phyloP scores from a whole-genome alignment of 2,329 filamentous ascomycete genomes.

The Juglanconis juglandina region DNA sequence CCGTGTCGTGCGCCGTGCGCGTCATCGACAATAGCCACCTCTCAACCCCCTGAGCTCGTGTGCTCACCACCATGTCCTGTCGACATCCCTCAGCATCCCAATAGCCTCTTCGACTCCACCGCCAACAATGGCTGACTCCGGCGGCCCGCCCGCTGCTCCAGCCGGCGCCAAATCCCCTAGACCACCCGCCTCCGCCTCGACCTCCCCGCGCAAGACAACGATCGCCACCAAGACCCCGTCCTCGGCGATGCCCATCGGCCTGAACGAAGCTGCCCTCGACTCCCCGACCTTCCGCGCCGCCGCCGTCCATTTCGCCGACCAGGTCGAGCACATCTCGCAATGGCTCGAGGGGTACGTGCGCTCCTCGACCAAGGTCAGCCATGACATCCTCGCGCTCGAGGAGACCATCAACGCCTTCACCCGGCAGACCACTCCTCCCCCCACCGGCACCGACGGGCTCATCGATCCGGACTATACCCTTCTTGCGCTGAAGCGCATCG shows the following conservation, averaged over 20 bases:
- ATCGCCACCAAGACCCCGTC: slow-evolving; percentile 22
- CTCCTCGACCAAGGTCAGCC: slow-evolving; percentile 52
- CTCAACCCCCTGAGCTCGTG: slow-evolving; percentile 8
- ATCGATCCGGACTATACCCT: slow-evolving; percentile 95
- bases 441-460: slow-evolving; percentile 73
- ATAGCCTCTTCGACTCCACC: not conserved
- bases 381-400: slow-evolving; percentile 71
- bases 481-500: slow-evolving; percentile 77
- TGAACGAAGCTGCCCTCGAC: slow-evolving; percentile 94
- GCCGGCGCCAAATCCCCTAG: slow-evolving; percentile 4
- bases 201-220: not conserved
- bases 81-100: not conserved
- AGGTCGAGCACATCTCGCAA: slow-evolving; percentile 84
- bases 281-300: slow-evolving; percentile 92
- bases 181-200: not conserved
- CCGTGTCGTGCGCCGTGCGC: slow-evolving; percentile 1
- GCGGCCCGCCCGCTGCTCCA: slow-evolving; percentile 2
- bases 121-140: slow-evolving; percentile 15
- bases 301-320: slow-evolving; percentile 81
- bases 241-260: slow-evolving; percentile 66
- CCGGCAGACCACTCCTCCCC: slow-evolving; percentile 68
- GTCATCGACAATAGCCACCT: slow-evolving; percentile 1
- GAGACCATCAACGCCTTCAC: slow-evolving; percentile 75
- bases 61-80: slow-evolving; percentile 10
- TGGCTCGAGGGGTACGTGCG: slow-evolving; percentile 72